Evolutionary conservation across 495 filamentous ascomycete genomes (phyloP).

Genomic region (Physcia stellaris): DNA sequence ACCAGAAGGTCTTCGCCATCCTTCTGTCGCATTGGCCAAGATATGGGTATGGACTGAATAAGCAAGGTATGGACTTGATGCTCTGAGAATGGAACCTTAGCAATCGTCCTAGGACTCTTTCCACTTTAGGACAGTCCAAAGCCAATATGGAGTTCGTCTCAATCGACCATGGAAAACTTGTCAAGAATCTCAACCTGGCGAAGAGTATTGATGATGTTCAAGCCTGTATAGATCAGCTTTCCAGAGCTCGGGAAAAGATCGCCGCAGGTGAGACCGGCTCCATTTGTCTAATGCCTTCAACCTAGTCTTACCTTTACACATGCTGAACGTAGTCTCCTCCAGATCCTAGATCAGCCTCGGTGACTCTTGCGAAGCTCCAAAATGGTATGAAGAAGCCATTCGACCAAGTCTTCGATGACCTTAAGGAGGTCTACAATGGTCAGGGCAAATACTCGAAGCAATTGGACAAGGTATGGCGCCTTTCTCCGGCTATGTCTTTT

Average conservation of each 20-base stretch:
- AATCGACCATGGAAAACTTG: constrained; percentile 58
- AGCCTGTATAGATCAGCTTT: constrained; percentile 61
- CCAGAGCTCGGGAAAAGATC: constrained; percentile 55
- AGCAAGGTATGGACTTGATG: no score
- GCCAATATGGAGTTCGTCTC: constrained; percentile 70
- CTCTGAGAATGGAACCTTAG: no score
- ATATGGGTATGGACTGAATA: no score
- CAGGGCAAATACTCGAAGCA: constrained; percentile 72
- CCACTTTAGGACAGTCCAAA: no score
- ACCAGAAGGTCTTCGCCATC: no score
- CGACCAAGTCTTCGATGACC: constrained; percentile 59
- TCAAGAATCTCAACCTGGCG: constrained; percentile 52
- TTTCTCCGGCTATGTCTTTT: neutral
- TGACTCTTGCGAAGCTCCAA: constrained; percentile 70
- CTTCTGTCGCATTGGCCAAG: no score
- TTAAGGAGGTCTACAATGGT: constrained; percentile 65
- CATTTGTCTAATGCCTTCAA: no score
- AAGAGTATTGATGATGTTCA: constrained; percentile 65
- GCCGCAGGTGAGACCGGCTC: constrained; percentile 48
- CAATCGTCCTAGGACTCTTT: no score
- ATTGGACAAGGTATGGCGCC: constrained; percentile 54
- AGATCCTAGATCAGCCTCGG: constrained; percentile 56
- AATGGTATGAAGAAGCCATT: constrained; percentile 67
- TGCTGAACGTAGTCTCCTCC: constrained; percentile 11
- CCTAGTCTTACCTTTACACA: neutral